A percentile compares a stretch with the other conserved stretches of the same genome.
Conservation (phyloP, 1,284 basidiomycete genomes). For the Puccinia polysora region DNA sequence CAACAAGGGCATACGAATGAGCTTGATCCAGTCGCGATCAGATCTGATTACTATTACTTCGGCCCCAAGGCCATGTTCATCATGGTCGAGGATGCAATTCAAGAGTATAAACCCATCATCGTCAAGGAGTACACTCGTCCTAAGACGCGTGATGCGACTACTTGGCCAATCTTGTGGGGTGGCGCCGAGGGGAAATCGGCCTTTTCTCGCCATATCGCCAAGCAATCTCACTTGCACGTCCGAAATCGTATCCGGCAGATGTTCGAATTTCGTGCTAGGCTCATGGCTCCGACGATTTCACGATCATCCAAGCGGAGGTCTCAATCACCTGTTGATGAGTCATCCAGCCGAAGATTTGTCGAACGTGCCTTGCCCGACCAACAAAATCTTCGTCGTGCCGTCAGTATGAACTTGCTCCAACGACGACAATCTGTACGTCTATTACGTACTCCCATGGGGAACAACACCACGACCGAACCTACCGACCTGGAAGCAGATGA, state of each 20-base stretch:
- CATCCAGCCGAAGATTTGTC: not conserved
- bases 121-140: conserved; percentile 57
- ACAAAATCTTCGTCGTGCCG: conserved; percentile 25
- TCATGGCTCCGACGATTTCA: not conserved
- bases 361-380: not conserved
- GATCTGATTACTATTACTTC: conserved; percentile 87
- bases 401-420: conserved; percentile 40
- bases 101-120: conserved; percentile 62
- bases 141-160: conserved; percentile 52
- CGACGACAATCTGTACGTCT: conserved; percentile 19
- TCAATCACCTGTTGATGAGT: not conserved
- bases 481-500: conserved; percentile 8
- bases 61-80: conserved; percentile 71
- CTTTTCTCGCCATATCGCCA: conserved; percentile 21
- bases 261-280: conserved; percentile 21
- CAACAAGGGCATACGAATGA: conserved; percentile 78
- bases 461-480: not conserved
- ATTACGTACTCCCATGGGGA: not conserved
- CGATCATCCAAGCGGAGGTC: not conserved
- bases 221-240: conserved; percentile 21
- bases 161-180: conserved; percentile 58
- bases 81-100: conserved; percentile 81
- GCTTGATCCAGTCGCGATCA: conserved; percentile 79
- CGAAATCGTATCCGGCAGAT: conserved; percentile 20
- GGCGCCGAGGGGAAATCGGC: conserved; percentile 40